Evolutionary conservation across 306 rosid species (phyloP).

Genomic region (Quercus cerris): DNA sequence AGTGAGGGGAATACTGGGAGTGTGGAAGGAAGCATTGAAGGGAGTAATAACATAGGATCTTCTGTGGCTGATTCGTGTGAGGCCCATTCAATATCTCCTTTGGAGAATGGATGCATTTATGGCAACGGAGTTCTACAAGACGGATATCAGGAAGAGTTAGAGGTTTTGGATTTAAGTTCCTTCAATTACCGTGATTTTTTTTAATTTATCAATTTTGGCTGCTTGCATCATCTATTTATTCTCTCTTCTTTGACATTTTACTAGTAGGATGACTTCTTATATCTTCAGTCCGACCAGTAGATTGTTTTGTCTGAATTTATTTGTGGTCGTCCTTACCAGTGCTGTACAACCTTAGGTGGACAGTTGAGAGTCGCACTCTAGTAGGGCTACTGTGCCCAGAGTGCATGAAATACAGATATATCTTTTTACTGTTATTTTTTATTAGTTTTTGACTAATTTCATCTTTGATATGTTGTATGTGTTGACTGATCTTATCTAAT

Average conservation of each 20-base stretch:
- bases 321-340: constrained; percentile 15
- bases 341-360: constrained; percentile 4
- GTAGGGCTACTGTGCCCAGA: not conserved
- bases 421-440: not conserved
- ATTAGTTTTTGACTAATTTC: not conserved
- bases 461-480: not conserved
- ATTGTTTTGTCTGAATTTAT: not conserved
- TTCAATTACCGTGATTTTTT: not conserved
- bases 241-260: not conserved
- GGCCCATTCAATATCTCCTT: constrained; percentile 26
- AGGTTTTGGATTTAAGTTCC: constrained; percentile 69
- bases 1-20: constrained; percentile 34
- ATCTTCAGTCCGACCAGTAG: constrained; percentile 1
- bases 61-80: constrained; percentile 23
- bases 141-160: constrained; percentile 35
- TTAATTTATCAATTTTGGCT: not conserved
- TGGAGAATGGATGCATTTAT: constrained; percentile 19
- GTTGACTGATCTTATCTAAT: constrained; percentile 38
- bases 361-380: not conserved
- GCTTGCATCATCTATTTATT: constrained; percentile 1
- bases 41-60: constrained; percentile 24
- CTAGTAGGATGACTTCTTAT: constrained; percentile 17
- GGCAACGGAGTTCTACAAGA: constrained; percentile 30
- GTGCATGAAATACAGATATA: not conserved
- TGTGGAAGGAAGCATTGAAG: constrained; percentile 34